Conservation (phyloP, 1,284 basidiomycete genomes). For the Sporisorium sorghi region DNA sequence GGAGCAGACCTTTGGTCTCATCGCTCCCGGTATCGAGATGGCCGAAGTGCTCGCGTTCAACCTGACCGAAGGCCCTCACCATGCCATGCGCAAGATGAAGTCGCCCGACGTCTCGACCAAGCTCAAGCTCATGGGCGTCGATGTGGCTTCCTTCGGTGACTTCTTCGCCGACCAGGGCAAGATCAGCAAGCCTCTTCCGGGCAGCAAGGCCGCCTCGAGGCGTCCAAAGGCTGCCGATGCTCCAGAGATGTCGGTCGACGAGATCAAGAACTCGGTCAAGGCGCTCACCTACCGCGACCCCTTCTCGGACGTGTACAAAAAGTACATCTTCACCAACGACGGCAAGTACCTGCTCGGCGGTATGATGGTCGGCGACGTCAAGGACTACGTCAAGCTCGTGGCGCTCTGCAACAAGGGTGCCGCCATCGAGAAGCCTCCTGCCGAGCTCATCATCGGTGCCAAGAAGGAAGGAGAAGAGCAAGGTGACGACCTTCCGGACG, state of each 20-base stretch:
- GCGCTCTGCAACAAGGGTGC: constrained; percentile 81
- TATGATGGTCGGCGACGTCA: constrained; percentile 83
- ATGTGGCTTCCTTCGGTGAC: constrained; percentile 81
- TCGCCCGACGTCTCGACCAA: constrained; percentile 76
- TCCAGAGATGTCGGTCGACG: constrained; percentile 28
- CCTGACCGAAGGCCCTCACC: constrained; percentile 72
- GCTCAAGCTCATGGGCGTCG: constrained; percentile 80
- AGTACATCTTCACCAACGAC: constrained; percentile 81
- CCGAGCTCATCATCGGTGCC: constrained; percentile 77
- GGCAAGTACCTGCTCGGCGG: constrained; percentile 81
- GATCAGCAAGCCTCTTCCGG: constrained; percentile 57
- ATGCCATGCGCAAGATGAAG: constrained; percentile 74
- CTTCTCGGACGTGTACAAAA: constrained; percentile 75
- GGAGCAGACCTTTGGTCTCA: constrained; percentile 78
- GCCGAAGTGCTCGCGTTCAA: constrained; percentile 82
- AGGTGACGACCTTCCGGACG: constrained; percentile 78
- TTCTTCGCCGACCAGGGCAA: constrained; percentile 77
- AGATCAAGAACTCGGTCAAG: constrained; percentile 71
- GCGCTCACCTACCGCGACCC: constrained; percentile 80
- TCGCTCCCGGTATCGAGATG: constrained; percentile 81
- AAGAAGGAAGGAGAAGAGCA: constrained; percentile 74
- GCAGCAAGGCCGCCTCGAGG: constrained; percentile 22
- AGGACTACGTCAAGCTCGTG: constrained; percentile 79
- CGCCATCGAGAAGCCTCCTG: constrained; percentile 76
- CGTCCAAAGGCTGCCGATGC: constrained; percentile 13